These are phyloP conservation scores for Calycina herbarum DNA, from an alignment of 2,329 filamentous ascomycete species.

Conservation along the genomic window DNA sequence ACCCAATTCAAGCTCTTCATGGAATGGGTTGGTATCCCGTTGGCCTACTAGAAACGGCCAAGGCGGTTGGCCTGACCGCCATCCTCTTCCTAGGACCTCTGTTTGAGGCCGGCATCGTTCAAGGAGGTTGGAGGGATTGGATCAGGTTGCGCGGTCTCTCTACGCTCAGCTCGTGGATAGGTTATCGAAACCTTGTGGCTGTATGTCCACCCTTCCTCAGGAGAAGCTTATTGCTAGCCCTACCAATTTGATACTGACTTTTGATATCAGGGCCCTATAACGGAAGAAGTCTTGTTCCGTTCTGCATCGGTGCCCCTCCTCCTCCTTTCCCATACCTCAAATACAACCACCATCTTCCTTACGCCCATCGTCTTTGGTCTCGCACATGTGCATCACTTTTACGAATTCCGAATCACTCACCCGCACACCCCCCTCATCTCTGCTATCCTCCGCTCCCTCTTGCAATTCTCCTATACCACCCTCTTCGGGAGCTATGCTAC, in stretches of 20 bases:
- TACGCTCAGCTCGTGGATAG: slow-evolving; percentile 73
- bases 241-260: slow-evolving; percentile 10
- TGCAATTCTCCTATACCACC: slow-evolving; percentile 89
- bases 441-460: slow-evolving; percentile 68
- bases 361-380: slow-evolving; percentile 90
- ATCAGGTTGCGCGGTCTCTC: slow-evolving; percentile 53
- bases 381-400: slow-evolving; percentile 92
- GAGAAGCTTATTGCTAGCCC: not conserved
- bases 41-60: slow-evolving; percentile 61
- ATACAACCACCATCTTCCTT: slow-evolving; percentile 66
- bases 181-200: slow-evolving; percentile 83
- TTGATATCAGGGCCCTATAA: slow-evolving; percentile 67
- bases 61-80: slow-evolving; percentile 68
- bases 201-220: slow-evolving; percentile 51
- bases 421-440: slow-evolving; percentile 64
- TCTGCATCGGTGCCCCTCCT: slow-evolving; percentile 82
- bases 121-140: slow-evolving; percentile 69
- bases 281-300: slow-evolving; percentile 92
- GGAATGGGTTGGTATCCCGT: slow-evolving; percentile 81
- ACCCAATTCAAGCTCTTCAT: slow-evolving; percentile 58
- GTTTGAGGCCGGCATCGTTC: slow-evolving; percentile 74
- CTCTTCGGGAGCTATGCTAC: slow-evolving; percentile 92
- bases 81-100: slow-evolving; percentile 83
- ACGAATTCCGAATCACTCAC: slow-evolving; percentile 85
- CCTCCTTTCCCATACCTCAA: slow-evolving; percentile 60